Evolutionary conservation across 176 grass and related monocot species (phyloP), one percentile per base, ranked within the genome.

Genomic region (Aechmea fasciata): DNA sequence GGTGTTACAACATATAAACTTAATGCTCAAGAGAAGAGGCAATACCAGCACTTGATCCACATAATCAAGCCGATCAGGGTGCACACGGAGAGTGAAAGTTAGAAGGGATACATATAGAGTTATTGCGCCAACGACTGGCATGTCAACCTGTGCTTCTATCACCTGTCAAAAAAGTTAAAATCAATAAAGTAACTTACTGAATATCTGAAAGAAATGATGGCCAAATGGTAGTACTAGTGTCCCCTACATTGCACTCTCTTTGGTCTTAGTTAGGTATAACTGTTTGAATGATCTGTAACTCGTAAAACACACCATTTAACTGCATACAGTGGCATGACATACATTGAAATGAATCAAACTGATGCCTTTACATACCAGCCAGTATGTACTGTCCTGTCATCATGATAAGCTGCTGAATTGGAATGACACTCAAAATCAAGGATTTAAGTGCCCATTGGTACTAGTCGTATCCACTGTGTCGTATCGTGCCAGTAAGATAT

Each of bases 61-160:
- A 73, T 97, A 97, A 80, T 97, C 94, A 79, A 97, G 94, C 64
- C 94, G 86, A 80, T 97, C 94, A 74, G 94, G 94, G 79, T 97
- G 94, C 33, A 97, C 94, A 62, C 84, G 89, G 68, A 97, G 94
- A 51, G 94, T 97, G 83, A 97, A 97, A 51, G 94, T 92, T 51
- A 97, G 75, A 72, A 97, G 94, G 2, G 94, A 97, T 13, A 92
- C 94, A 81, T 97, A 97, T 71, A 97, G 76, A 73, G 89, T 97
- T 85, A 99, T 75, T 77, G 87, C 87, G 74, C 89, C 86, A 77
- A 92, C 94, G 66, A 87, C 80, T 26, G 86, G 89, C 94, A 97
- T 97, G 87, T 93, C 87, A 85, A 86, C 79, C 77, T 93, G 94
- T 75, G 94, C 89, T 78, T 97, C 94, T 79, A 97, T 92, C 74